These are phyloP conservation scores for Hericium coralloides DNA, from an alignment of 768 basidiomycete species.

Conservation along the genomic window DNA sequence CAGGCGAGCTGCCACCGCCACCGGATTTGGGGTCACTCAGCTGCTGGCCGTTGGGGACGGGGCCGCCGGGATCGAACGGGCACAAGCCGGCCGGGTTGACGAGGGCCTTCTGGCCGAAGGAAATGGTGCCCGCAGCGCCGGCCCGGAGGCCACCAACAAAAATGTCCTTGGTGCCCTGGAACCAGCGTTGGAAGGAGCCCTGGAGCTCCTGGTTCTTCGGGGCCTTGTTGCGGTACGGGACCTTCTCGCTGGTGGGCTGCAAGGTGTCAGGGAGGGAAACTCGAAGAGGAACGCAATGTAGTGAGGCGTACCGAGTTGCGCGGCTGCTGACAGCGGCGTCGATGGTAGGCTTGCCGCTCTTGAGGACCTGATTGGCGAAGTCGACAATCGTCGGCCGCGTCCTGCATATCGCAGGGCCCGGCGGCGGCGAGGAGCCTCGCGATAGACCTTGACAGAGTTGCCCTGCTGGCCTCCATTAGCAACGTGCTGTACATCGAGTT, in stretches of 20 bases:
- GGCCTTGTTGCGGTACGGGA: constrained; percentile 46
- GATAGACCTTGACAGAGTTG: constrained; percentile 49
- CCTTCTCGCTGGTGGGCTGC: constrained; percentile 33
- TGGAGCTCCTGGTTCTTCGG: constrained; percentile 43
- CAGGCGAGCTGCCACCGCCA: constrained; percentile 16
- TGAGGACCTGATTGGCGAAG: constrained; percentile 35
- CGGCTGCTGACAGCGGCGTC: constrained; percentile 47
- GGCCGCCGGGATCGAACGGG: constrained; percentile 37
- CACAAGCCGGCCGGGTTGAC: constrained; percentile 42
- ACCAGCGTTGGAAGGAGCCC: constrained; percentile 53
- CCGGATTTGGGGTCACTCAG: constrained; percentile 28
- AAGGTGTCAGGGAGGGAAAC: not conserved
- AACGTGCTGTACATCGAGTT: constrained; percentile 25
- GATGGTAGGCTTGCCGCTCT: constrained; percentile 40
- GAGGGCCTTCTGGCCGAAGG: constrained; percentile 35
- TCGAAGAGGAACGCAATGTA: not conserved
- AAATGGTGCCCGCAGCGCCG: constrained; percentile 42
- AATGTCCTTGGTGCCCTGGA: constrained; percentile 33
- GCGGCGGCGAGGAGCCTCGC: constrained; percentile 48
- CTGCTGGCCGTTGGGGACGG: constrained; percentile 41
- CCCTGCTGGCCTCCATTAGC: constrained; percentile 52
- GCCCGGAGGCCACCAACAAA: constrained; percentile 37
- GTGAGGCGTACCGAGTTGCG: constrained; percentile 45
- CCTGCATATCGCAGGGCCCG: constrained; percentile 32
- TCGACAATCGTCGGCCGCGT: constrained; percentile 43